Evolutionary conservation across 352 stramenopile species (phyloP), one percentile per base, ranked within the genome.

Genomic region (Globisporangium apiculatum): DNA sequence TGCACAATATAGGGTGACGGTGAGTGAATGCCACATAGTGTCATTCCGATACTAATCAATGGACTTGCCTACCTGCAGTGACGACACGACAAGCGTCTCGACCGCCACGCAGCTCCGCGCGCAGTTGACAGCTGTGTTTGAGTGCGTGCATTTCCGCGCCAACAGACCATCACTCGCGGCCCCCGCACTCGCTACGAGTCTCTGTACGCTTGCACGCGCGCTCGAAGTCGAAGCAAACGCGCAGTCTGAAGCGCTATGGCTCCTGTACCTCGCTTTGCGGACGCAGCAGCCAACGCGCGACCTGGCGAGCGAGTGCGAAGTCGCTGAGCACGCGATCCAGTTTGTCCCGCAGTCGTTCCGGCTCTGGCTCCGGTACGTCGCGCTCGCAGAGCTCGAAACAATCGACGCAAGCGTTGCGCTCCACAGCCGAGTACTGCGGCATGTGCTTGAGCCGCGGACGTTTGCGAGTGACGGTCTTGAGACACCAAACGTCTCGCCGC

Each of bases 141-240:
- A 17, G 11, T 55, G 67, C 48, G 35, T 75, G 6, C 52, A 65
- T 37, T 8, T 51, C 11, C n/a, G 8, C 11, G 40, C 37, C 15
- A 49, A 17, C 48, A 1, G 7, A 15, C 0, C 31, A n/a, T 7
- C 18, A 4, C 24, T 67, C 3, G 57, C 58, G 6, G 51, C 64
- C 11, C 47, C 36, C 5, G 62, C 62, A 10, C 18, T 77, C 5
- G 48, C 64, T 45, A 31, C 55, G 45, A 67, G 63, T 35, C 55
- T 77, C 7, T 57, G 66, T 14, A 69, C 58, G 40, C 58, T 77
- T 24, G 72, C 69, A 40, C 55, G 66, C 14, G 69, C 69, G 4
- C 48, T 77, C 5, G 69, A 77, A 51, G 45, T 77, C 38, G 69
- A 77, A 47, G 54, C 54, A 11, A 77, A 77, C 42, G 69, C 69